Base-by-base conservation (phyloP, 2,329 filamentous ascomycete species). In the Didymella arachidicola region DNA sequence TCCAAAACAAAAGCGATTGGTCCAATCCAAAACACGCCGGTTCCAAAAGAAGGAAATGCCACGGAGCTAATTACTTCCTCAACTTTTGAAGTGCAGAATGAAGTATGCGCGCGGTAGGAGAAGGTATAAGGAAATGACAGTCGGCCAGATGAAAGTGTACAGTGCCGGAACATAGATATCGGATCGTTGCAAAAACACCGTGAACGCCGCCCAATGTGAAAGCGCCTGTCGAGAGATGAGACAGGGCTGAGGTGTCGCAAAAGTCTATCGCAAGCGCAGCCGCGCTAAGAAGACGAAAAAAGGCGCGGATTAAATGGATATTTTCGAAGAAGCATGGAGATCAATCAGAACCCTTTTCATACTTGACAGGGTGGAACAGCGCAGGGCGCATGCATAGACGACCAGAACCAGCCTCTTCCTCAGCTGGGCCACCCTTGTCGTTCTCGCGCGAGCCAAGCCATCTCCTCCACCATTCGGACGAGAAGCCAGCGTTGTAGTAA, bases 401-500 rank as follows among this genome's bases (percentile, higher is more conserved):
- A 38, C 81, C 81, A 58, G 79, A 78, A n/a, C 77, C 78, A 27
- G 71, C 72, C 57, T 79, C 72, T 70, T 83, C 81, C 47, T 71
- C 75, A 50, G 75, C 52, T 68, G 77, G 61, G 67, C 79, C 69
- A 50, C 74, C 76, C 61, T 76, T 71, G 5, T 80, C 79, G 34
- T 82, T 80, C 64, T 83, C 81, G 46, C 70, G 66, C 26, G 80
- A 78, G 53, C 81, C 81, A 14, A 83, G 74, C 81, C 81, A 83
- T 61, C 81, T 67, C 61, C 81, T 71, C 81, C 81, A 83, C 48
- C 82, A 75, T 48, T 79, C 77, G 11, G 79, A 79, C 3, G 76
- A 77, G 62, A 83, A 83, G 19, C 75, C 79, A 16, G 78, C 77
- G 62, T 83, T 82, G 72, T 82, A 83, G 74, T 83, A 83, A 66